These are phyloP conservation scores for Colletotrichum lini DNA, from an alignment of 2,329 filamentous ascomycete genomes.

Conservation along the genomic window DNA sequence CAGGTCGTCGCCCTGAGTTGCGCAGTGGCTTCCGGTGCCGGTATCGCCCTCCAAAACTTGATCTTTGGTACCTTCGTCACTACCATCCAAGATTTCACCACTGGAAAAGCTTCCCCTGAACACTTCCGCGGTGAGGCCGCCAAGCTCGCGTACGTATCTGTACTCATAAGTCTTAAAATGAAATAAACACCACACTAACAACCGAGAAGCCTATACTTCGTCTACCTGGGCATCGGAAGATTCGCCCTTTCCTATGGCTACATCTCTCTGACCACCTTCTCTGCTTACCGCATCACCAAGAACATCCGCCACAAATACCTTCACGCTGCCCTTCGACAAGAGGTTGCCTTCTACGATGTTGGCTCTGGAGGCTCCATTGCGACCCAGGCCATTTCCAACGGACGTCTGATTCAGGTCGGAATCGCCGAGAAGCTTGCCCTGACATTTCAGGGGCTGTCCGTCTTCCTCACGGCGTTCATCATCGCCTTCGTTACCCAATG, in stretches of 20 bases:
- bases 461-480: constrained; percentile 56
- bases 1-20: constrained; percentile 50
- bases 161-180: no score
- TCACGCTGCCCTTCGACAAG: constrained; percentile 64
- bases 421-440: constrained; percentile 58
- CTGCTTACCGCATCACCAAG: constrained; percentile 65
- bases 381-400: constrained; percentile 60
- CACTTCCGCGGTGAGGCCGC: constrained; percentile 51
- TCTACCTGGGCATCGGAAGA: constrained; percentile 70
- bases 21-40: constrained; percentile 55
- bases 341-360: constrained; percentile 65
- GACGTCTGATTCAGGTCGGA: constrained; percentile 58
- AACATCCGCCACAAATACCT: constrained; percentile 65
- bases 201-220: constrained; percentile 64
- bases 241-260: constrained; percentile 65
- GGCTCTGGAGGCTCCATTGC: constrained; percentile 58
- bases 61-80: constrained; percentile 57
- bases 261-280: constrained; percentile 61
- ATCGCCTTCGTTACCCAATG: constrained; percentile 58
- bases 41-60: constrained; percentile 55
- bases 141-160: constrained; percentile 50
- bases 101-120: constrained; percentile 45
- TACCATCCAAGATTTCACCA: constrained; percentile 52
- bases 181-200: not conserved
- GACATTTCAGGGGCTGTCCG: constrained; percentile 55